A percentile compares a stretch with the other conserved stretches of the same genome.
These are phyloP conservation scores for Neurospora discreta DNA, from an alignment of 495 filamentous ascomycete genomes.

Conservation along the genomic window DNA sequence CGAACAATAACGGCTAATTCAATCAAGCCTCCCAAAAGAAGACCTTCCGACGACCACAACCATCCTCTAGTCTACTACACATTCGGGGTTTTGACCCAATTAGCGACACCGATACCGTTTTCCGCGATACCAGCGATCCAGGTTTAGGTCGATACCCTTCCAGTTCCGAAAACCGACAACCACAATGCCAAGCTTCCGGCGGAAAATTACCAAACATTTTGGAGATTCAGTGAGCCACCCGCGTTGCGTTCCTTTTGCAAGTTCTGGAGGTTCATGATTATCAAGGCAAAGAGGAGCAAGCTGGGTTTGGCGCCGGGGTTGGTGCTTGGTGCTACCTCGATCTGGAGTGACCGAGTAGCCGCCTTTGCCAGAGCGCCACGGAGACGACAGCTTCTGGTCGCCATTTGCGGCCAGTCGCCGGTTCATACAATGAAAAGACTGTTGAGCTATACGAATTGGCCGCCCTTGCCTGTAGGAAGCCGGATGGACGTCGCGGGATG, in stretches of 20 bases:
- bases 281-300: not conserved
- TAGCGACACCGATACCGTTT: not conserved
- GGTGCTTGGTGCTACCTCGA: not conserved
- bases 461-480: not conserved
- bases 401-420: not conserved
- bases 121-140: not conserved
- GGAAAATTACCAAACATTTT: slow-evolving; percentile 23
- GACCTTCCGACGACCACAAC: not conserved
- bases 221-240: slow-evolving; percentile 22
- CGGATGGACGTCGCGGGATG: not conserved
- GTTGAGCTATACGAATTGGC: not conserved
- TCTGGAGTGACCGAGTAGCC: not conserved
- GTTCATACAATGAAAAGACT: not conserved
- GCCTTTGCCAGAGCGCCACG: not conserved
- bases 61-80: not conserved
- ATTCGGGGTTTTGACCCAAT: not conserved
- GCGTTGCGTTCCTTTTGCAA: not conserved
- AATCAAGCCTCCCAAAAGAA: not conserved
- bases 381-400: not conserved
- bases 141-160: not conserved
- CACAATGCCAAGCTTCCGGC: slow-evolving; percentile 22
- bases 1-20: not conserved
- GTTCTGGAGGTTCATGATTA: not conserved
- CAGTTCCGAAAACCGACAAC: not conserved
- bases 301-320: not conserved